Percentiles rank a stretch among this genome's conserved stretches.
phyloP scores from a whole-genome alignment of 164 flowering plant genomes.

The Macadamia tetraphylla region DNA sequence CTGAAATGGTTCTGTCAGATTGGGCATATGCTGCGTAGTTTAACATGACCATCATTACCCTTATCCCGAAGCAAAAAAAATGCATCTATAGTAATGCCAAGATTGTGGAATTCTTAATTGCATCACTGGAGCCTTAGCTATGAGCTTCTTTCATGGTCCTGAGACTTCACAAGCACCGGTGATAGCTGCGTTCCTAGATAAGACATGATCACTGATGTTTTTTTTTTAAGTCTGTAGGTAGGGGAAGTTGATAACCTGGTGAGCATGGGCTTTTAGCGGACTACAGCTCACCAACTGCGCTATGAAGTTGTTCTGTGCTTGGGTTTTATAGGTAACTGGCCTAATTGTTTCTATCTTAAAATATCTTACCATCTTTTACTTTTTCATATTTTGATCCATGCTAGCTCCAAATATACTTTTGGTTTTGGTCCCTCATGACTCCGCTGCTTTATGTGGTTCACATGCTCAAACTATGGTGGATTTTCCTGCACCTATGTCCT shows the following conservation, averaged over 20 bases:
- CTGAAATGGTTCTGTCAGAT: too few species aligned
- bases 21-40: too few species aligned
- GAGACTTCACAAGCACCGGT: conserved; percentile 4
- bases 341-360: too few species aligned
- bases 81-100: conserved; percentile 64
- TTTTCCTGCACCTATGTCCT: conserved; percentile 79
- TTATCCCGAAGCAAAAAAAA: conserved; percentile 30
- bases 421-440: too few species aligned
- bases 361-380: too few species aligned
- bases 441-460: not conserved
- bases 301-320: conserved; percentile 25
- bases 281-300: too few species aligned
- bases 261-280: too few species aligned
- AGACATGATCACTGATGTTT: conserved; percentile 51
- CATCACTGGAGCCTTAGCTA: conserved; percentile 58
- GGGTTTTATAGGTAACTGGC: conserved; percentile 59
- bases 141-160: conserved; percentile 57
- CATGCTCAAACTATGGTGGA: conserved; percentile 66
- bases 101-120: conserved; percentile 73
- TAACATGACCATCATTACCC: too few species aligned
- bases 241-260: too few species aligned
- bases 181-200: not conserved
- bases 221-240: conserved; percentile 15
- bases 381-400: too few species aligned
- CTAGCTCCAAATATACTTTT: too few species aligned